These are phyloP conservation scores for Xylariaceae sp. DNA, from an alignment of 2,329 filamentous ascomycete species.

Conservation along the genomic window DNA sequence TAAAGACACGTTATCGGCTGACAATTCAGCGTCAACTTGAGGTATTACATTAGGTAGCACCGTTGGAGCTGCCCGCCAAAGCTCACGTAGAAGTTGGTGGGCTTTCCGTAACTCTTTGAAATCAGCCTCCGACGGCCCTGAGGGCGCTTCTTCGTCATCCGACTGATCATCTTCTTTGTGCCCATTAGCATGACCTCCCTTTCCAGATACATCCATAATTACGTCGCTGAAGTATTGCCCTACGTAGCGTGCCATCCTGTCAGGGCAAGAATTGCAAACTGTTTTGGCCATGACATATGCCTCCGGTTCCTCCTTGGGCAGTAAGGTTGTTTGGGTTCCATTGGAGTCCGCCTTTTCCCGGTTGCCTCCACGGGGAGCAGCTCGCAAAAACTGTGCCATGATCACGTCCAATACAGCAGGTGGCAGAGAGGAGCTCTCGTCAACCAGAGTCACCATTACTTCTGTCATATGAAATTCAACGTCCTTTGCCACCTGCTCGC, in stretches of 20 bases:
- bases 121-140: conserved; percentile 79
- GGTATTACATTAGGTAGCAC: conserved; percentile 93
- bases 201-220: conserved; percentile 82
- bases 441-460: conserved; percentile 82
- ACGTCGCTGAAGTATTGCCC: conserved; percentile 98
- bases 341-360: conserved; percentile 68
- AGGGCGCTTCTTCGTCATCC: conserved; percentile 64
- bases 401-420: conserved; percentile 88
- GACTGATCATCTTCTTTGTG: conserved; percentile 65
- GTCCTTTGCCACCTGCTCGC: conserved; percentile 87
- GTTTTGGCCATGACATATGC: conserved; percentile 97
- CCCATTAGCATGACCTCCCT: conserved; percentile 61
- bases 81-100: conserved; percentile 84
- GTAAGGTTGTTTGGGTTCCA: conserved; percentile 79
- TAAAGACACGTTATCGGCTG: conserved; percentile 85
- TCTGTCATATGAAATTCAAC: conserved; percentile 92
- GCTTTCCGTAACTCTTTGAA: conserved; percentile 88
- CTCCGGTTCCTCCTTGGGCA: conserved; percentile 86
- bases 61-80: conserved; percentile 89
- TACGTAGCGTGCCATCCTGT: conserved; percentile 94
- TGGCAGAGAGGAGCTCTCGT: conserved; percentile 80
- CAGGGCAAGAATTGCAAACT: conserved; percentile 85
- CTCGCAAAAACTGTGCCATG: conserved; percentile 92
- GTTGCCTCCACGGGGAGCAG: conserved; percentile 71
- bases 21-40: conserved; percentile 89